Conservation (phyloP, 1,139 yeast species). For the Blastobotrys elegans region DNA sequence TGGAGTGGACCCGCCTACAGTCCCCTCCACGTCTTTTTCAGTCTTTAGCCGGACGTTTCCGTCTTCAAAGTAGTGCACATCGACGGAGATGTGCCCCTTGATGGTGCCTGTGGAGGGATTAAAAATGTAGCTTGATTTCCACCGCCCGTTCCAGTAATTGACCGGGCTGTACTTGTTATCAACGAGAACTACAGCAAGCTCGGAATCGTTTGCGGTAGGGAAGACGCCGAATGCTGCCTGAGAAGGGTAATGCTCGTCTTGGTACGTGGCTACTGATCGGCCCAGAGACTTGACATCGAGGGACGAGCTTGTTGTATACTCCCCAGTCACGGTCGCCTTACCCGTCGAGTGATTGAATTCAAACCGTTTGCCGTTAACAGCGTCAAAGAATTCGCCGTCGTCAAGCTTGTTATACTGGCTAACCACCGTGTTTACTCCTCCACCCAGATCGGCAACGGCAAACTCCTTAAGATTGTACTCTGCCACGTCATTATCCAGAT, state of each 20-base stretch:
- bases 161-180: conserved; percentile 70
- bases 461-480: conserved; percentile 43
- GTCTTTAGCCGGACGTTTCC: conserved; percentile 84
- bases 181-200: conserved; percentile 49
- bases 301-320: conserved; percentile 18
- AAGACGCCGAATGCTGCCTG: conserved; percentile 43
- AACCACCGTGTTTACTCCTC: conserved; percentile 34
- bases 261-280: conserved; percentile 37
- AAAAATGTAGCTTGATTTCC: conserved; percentile 66
- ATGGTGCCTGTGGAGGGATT: conserved; percentile 34
- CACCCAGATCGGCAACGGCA: conserved; percentile 37
- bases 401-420: conserved; percentile 45
- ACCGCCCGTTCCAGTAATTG: conserved; percentile 86
- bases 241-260: conserved; percentile 43
- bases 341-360: conserved; percentile 54
- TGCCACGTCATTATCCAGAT: conserved; percentile 36
- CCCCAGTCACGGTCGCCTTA: conserved; percentile 49
- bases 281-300: conserved; percentile 22
- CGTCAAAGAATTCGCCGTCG: conserved; percentile 38
- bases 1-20: not conserved
- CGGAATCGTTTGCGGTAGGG: conserved; percentile 47
- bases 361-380: conserved; percentile 47
- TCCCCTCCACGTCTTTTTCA: conserved; percentile 33
- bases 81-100: conserved; percentile 55
- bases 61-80: conserved; percentile 91